Conservation (phyloP, 768 basidiomycete species). For the Rhodosporidiobolus sp. region DNA sequence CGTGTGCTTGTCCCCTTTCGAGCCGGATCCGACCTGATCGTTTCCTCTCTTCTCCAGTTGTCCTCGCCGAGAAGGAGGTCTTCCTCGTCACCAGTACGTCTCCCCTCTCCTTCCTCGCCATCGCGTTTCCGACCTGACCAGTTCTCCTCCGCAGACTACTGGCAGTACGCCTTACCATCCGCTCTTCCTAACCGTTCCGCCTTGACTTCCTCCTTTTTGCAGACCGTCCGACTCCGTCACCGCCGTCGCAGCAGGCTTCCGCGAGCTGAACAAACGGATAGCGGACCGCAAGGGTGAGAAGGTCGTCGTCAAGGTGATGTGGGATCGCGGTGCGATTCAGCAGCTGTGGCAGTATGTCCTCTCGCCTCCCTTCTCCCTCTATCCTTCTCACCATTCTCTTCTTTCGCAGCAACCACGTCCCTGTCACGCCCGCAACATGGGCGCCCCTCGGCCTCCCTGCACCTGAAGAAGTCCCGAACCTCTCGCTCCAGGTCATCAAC, state of each 20-base stretch:
- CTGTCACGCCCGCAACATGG: constrained; percentile 50
- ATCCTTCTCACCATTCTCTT: not conserved
- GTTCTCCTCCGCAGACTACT: constrained; percentile 34
- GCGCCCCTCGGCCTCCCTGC: constrained; percentile 57
- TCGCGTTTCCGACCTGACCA: not conserved
- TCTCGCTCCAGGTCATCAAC: constrained; percentile 63
- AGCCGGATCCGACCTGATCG: too few relatives aligned
- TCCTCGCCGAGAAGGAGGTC: constrained; percentile 62
- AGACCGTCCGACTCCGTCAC: constrained; percentile 57
- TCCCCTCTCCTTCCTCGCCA: too few relatives aligned
- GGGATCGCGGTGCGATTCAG: constrained; percentile 64
- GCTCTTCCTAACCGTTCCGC: not conserved
- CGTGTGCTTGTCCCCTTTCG: not conserved
- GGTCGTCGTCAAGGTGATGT: constrained; percentile 65
- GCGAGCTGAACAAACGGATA: constrained; percentile 56
- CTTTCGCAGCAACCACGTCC: constrained; percentile 36
- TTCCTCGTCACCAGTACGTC: constrained; percentile 65
- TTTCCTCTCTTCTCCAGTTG: constrained; percentile 51
- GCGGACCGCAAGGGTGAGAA: constrained; percentile 53
- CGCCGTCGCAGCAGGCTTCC: constrained; percentile 57
- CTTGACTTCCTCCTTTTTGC: constrained; percentile 43
- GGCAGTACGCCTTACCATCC: constrained; percentile 47
- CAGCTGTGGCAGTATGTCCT: constrained; percentile 49
- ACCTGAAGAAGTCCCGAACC: constrained; percentile 59
- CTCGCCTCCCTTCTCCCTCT: not conserved